Percentiles rank a stretch among this genome's conserved stretches.
phyloP scores from a whole-genome alignment of 2,329 filamentous ascomycete species.

The Trematosphaeria pertusa region DNA sequence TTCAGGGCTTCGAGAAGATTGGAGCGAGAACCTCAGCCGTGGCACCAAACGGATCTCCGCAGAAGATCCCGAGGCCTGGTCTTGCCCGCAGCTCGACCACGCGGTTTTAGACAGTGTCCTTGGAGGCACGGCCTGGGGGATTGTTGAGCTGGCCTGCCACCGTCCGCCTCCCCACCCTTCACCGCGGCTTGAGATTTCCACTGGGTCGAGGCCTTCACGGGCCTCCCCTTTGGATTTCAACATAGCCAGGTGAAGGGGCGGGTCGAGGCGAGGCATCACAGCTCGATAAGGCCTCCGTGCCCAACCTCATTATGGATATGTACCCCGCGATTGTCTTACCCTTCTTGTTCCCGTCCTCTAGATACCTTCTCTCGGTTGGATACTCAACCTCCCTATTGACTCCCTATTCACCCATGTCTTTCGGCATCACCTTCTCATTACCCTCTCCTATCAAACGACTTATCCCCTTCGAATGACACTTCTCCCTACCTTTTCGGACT shows the following conservation, averaged over 20 bases:
- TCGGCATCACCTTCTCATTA: neutral
- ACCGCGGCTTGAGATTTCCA: no score
- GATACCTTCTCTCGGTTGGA: constrained; percentile 3
- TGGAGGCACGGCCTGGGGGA: no score
- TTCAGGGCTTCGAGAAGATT: constrained; percentile 79
- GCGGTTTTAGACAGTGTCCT: constrained; percentile 33
- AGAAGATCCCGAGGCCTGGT: constrained; percentile 39
- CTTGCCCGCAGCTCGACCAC: constrained; percentile 42
- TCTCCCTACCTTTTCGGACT: constrained; percentile 18
- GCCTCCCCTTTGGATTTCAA: no score
- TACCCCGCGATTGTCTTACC: neutral
- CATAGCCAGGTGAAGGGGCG: no score
- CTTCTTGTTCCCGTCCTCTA: constrained; percentile 8
- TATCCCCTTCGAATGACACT: constrained; percentile 13
- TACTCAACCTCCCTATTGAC: no score
- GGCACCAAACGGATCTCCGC: constrained; percentile 44
- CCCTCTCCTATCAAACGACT: constrained; percentile 9
- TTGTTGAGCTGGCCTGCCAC: no score
- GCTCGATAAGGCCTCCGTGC: no score
- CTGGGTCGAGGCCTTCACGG: no score
- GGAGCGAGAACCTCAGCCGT: constrained; percentile 53
- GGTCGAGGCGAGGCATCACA: no score
- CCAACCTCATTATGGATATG: neutral
- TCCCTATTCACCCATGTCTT: no score
- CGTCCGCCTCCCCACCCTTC: no score